phyloP scores from a whole-genome alignment of 2,329 filamentous ascomycete genomes.

The Exutisphaerella laricina region DNA sequence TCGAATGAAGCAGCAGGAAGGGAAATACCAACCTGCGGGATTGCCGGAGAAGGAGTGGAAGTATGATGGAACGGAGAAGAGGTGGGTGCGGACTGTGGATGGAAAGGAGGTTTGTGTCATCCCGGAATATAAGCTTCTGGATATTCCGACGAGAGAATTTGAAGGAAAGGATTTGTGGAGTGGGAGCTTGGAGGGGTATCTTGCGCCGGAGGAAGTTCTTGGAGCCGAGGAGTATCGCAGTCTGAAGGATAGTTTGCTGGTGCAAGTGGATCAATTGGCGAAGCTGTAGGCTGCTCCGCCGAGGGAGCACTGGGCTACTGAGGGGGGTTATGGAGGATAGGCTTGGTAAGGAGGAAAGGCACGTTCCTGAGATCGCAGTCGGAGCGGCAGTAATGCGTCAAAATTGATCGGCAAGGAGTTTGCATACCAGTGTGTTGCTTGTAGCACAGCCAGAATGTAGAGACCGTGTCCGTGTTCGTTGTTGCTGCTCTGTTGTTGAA shows the following conservation, averaged over 20 bases:
- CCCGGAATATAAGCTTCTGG: conserved; percentile 1
- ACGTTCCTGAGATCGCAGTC: too few species aligned
- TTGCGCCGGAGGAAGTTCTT: conserved; percentile 5
- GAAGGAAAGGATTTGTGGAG: conserved; percentile 3
- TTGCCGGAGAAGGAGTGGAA: neutral
- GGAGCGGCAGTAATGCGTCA: too few species aligned
- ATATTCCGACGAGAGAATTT: neutral
- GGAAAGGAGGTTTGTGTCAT: neutral
- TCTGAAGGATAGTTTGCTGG: neutral
- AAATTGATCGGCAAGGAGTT: too few species aligned
- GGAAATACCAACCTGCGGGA: neutral
- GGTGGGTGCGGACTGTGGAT: neutral
- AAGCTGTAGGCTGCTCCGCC: neutral
- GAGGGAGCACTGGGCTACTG: neutral
- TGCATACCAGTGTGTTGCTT: too few species aligned
- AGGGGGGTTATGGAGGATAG: too few species aligned
- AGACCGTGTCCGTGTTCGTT: too few species aligned
- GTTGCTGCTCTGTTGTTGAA: too few species aligned
- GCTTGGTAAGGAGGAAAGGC: too few species aligned
- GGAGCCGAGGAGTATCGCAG: neutral
- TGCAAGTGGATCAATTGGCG: neutral
- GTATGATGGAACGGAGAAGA: neutral
- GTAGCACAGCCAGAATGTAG: too few species aligned
- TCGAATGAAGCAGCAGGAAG: conserved; percentile 3
- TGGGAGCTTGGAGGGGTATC: conserved; percentile 1